Percentiles rank a stretch among this genome's conserved stretches.
Conservation (phyloP, 2,329 filamentous ascomycete species). For the Exophiala alcalophila region DNA sequence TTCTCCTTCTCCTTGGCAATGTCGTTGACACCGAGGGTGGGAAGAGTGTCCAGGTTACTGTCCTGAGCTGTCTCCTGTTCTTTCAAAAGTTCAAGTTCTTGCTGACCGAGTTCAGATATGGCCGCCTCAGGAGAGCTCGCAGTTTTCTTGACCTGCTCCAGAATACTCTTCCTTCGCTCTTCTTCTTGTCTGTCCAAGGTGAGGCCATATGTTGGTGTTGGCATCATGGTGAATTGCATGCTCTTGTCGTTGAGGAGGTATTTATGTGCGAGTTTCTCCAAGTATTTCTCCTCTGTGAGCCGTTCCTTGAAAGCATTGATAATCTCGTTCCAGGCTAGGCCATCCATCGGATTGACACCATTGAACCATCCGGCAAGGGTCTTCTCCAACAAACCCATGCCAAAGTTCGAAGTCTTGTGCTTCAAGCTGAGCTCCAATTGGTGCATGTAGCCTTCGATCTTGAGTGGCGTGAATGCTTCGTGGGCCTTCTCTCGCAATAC, state of each 20-base stretch:
- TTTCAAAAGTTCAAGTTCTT: constrained; percentile 74
- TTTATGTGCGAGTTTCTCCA: constrained; percentile 82
- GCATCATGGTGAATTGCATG: constrained; percentile 91
- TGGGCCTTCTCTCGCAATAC: constrained; percentile 68
- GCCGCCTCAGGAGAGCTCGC: constrained; percentile 71
- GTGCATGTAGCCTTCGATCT: constrained; percentile 91
- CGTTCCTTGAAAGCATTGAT: constrained; percentile 76
- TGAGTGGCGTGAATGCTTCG: constrained; percentile 81
- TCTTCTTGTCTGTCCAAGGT: constrained; percentile 76
- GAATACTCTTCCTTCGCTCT: constrained; percentile 62
- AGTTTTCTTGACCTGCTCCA: constrained; percentile 53
- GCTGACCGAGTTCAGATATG: constrained; percentile 66
- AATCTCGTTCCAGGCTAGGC: constrained; percentile 86
- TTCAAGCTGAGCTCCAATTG: constrained; percentile 90
- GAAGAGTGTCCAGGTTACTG: constrained; percentile 81
- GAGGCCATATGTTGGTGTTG: constrained; percentile 70
- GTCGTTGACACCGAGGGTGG: constrained; percentile 82
- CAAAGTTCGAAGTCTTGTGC: constrained; percentile 95
- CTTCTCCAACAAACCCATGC: constrained; percentile 83
- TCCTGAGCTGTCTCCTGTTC: constrained; percentile 82
- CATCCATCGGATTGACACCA: constrained; percentile 86
- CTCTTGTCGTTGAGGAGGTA: constrained; percentile 85
- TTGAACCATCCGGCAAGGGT: constrained; percentile 94
- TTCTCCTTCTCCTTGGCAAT: constrained; percentile 77
- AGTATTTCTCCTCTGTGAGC: constrained; percentile 68